Conservation (phyloP, 805 yeast species). For the Candida berthetii region DNA sequence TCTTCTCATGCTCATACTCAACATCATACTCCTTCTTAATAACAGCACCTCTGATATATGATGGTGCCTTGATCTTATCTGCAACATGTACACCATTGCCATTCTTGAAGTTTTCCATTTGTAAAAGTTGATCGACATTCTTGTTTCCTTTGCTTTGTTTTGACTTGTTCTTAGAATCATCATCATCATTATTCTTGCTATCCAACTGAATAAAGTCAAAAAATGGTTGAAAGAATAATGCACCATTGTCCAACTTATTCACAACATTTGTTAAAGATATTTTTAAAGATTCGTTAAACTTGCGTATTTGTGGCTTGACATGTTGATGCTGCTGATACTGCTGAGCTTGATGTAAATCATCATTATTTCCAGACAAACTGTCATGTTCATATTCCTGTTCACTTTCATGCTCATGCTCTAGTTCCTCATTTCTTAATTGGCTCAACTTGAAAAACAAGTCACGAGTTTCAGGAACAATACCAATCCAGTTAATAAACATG, state of each 20-base stretch:
- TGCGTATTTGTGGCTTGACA: constrained; percentile 4
- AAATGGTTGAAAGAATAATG: constrained; percentile 17
- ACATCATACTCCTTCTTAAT: neutral
- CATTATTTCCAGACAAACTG: neutral
- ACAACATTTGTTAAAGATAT: constrained; percentile 16
- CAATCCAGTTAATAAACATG: constrained; percentile 59
- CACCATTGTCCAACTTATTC: constrained; percentile 18
- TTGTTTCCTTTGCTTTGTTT: neutral
- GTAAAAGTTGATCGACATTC: neutral
- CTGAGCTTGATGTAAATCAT: neutral
- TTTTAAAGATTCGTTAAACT: constrained; percentile 16
- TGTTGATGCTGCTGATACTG: neutral
- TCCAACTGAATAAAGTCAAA: constrained; percentile 14
- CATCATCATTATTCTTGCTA: constrained; percentile 5
- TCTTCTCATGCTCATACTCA: neutral
- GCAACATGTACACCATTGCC: neutral
- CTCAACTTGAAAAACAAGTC: constrained; percentile 42
- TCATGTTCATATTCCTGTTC: too few relatives aligned
- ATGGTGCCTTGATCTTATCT: neutral
- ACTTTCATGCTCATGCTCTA: too few relatives aligned
- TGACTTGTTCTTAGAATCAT: neutral
- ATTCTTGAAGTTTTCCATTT: neutral
- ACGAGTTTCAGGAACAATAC: constrained; percentile 56
- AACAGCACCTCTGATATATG: neutral
- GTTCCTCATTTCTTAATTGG: constrained; percentile 1